phyloP scores from a whole-genome alignment of 441 rosid genomes.

The Adansonia gregorii region DNA sequence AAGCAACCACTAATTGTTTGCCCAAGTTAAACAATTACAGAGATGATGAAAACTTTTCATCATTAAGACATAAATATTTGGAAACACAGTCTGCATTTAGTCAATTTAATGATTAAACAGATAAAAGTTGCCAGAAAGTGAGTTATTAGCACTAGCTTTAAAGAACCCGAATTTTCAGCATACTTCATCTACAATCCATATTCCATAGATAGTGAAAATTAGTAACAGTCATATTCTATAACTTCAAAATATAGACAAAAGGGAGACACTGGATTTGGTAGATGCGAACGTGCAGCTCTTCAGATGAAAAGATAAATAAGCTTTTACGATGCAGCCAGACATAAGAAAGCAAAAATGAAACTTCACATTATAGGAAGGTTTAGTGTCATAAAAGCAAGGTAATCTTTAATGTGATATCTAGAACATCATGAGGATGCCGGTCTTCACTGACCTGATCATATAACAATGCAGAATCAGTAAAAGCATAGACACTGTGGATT shows the following conservation, averaged over 20 bases:
- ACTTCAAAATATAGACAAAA: background rate
- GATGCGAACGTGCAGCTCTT: background rate
- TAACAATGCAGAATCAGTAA: slow-evolving; percentile 69
- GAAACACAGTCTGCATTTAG: too few species aligned
- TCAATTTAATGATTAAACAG: too few species aligned
- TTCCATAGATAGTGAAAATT: background rate
- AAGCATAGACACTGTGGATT: slow-evolving; percentile 66
- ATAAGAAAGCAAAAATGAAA: background rate
- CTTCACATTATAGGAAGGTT: background rate
- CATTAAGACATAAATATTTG: too few species aligned
- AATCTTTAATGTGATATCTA: background rate
- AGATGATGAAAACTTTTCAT: too few species aligned
- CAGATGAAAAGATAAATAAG: background rate
- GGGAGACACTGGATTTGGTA: background rate
- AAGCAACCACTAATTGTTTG: background rate
- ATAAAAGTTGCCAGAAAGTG: background rate
- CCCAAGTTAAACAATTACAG: too few species aligned
- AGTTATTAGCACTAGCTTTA: background rate
- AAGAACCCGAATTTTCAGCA: background rate
- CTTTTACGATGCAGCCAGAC: background rate
- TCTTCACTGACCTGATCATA: slow-evolving; percentile 62
- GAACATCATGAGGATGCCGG: background rate
- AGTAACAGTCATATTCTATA: background rate
- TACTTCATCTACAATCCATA: background rate
- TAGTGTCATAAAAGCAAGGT: background rate